A percentile compares a stretch with the other conserved stretches of the same genome.
Evolutionary conservation across 164 flowering plant species (phyloP).

Genomic region (Tetrastigma voinierianum): DNA sequence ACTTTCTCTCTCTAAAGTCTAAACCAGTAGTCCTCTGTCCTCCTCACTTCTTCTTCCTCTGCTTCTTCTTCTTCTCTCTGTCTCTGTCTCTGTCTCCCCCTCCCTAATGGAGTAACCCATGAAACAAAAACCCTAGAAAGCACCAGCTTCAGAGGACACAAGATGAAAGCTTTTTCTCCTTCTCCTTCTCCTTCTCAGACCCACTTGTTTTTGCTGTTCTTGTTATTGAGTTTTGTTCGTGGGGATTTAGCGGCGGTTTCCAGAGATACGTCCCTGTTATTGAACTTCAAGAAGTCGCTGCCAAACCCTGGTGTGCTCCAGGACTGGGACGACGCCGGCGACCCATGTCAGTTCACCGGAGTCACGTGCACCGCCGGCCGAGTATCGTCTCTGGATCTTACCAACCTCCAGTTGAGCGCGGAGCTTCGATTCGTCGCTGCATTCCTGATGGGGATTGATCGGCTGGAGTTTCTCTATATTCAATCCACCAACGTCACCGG

Average conservation of each 20-base stretch:
- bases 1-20: slow-evolving; percentile 20
- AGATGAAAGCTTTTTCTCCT: slow-evolving; percentile 1
- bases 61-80: slow-evolving; percentile 2
- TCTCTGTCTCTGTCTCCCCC: background rate
- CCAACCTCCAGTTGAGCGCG: slow-evolving; percentile 17
- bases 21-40: slow-evolving; percentile 13
- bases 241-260: background rate
- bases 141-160: background rate
- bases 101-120: too few relatives aligned
- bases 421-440: slow-evolving; percentile 46
- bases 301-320: slow-evolving; percentile 32
- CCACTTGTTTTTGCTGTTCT: too few relatives aligned
- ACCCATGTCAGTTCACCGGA: slow-evolving; percentile 61
- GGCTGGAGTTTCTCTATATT: slow-evolving; percentile 42
- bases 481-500: slow-evolving; percentile 47
- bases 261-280: slow-evolving; percentile 35
- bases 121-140: too few relatives aligned
- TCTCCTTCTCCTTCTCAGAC: slow-evolving; percentile 8
- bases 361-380: slow-evolving; percentile 47
- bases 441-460: slow-evolving; percentile 38
- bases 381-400: slow-evolving; percentile 62
- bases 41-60: slow-evolving; percentile 7
- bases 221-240: too few relatives aligned
- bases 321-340: slow-evolving; percentile 39
- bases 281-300: slow-evolving; percentile 53